Base-by-base conservation (phyloP, 148 eudicot species). In the Rhododendron henanense region DNA sequence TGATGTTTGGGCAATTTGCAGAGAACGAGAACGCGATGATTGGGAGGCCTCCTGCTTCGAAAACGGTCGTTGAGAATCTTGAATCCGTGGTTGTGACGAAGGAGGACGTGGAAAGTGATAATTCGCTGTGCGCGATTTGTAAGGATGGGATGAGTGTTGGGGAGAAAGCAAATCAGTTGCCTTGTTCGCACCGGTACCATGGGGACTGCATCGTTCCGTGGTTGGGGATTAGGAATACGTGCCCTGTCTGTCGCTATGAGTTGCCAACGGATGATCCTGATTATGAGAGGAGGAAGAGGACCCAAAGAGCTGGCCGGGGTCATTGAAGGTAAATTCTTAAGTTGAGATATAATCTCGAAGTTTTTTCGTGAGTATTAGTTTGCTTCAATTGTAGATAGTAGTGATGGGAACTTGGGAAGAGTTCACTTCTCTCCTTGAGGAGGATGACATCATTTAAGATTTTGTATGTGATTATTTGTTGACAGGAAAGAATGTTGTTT, bases 201-300 rank as follows among this genome's bases (percentile, higher is more conserved):
- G 93, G 92, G 3, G 93, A 92, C 48, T 94, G 97, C 82, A 94
- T 94, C 53, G 37, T 93, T 44, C 97, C 97, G 1, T 94, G 97
- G 97, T 88, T 94, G 63, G 88, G 88, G 25, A 94, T 94, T 50
- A 83, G 97, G 85, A 94, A 94, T 78, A 92, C 97, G 2, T 94
- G 97, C 77, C 97, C 97, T 53, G 93, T 94, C 7, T 94, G 97
- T 87, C 92, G 95, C 6, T 87, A 87, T 80, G 95, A 94, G 82
- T 87, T 94, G 91, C 93, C 93, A 23, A 94, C 97, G 0, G 97
- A 94, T 89, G 93, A 94, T 84, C 88, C 91, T 87, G 94, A 91
- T 81, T 93, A 94, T 81, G 97, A 94, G 90, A 87, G 85, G 50
- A 90, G 92, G 89, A 65, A 25, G 41, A 91, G 89, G 90, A 44